Base-by-base conservation (phyloP, 805 yeast species). In the Starmera quercuum region DNA sequence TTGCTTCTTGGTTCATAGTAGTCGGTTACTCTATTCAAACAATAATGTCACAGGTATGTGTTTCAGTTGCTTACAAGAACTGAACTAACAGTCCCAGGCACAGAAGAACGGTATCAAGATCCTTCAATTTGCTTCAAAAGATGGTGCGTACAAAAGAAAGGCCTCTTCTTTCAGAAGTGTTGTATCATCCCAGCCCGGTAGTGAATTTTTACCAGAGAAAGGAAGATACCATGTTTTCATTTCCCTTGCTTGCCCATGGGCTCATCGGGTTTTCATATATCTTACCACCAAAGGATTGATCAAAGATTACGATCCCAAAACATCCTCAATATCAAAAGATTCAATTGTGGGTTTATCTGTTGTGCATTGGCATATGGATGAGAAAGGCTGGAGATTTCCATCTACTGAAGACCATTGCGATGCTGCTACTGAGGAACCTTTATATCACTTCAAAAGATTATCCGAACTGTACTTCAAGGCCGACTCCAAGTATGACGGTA, bases 221-320 rank as follows among this genome's bases (percentile, higher is more conserved):
- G 74, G 74, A 37, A 71, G 98, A 49, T 90, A 90, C 54, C 95
- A 88, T 59, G 68, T 87, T 35, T 88, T 83, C 48, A 95, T 86
- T 9, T 81, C 92, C 1, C 65, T 69, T 31, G 95, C 95, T 2
- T 90, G 98, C 59, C 97, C 98, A 4, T 90, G 97, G 74, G 97
- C 97, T 1, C 95, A 85, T 53, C 70, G 97, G 41, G 75, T 88
- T 0, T 64, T 88, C 38, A 79, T 86, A 34, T 68, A 79, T 3
- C 63, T 96, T 34, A 58, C 70, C 10, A 63, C 90, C 41, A 86
- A 87, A 62, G 95, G 95, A 1, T 56, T 82, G 32, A 56, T 64
- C n/a, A 65, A 64, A 34, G 51, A 64, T 24, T 66, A 65, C 35
- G 51, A 61, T 32, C 52, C 54, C 19, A 26, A 27, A 21, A 49